Conservation (phyloP, 2,329 filamentous ascomycete genomes). For the Helminthosporium solani region DNA sequence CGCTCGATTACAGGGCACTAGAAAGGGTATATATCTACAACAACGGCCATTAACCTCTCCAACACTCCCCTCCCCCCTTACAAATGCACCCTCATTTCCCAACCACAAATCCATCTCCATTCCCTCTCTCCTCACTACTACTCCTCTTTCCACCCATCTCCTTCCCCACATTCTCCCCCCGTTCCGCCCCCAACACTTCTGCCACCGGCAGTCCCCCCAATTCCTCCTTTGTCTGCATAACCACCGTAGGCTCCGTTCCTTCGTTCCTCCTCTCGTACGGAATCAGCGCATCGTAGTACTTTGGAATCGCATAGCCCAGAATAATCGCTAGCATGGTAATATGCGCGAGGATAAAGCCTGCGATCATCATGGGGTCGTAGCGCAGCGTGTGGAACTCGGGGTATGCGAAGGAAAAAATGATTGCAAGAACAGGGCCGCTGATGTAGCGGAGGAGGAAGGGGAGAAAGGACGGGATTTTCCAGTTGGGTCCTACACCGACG, state of each 20-base stretch:
- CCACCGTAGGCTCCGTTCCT: conserved; percentile 41
- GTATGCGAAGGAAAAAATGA: conserved; percentile 39
- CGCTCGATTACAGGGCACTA: too few relatives aligned
- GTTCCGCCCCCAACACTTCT: conserved; percentile 1
- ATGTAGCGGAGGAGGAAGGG: conserved; percentile 46
- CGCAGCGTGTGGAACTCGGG: conserved; percentile 34
- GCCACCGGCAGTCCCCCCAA: conserved; percentile 18
- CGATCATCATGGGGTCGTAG: conserved; percentile 40
- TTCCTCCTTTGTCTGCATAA: conserved; percentile 30
- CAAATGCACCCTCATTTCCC: too few relatives aligned
- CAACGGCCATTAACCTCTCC: too few relatives aligned
- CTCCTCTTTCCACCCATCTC: background rate
- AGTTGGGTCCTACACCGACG: conserved; percentile 57
- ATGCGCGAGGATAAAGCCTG: conserved; percentile 33
- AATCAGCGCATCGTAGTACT: conserved; percentile 57
- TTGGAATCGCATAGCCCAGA: conserved; percentile 53
- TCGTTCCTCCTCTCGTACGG: conserved; percentile 50
- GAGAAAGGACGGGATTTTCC: conserved; percentile 57
- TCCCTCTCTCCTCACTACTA: background rate
- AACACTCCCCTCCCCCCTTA: too few relatives aligned
- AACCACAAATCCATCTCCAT: background rate
- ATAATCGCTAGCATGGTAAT: conserved; percentile 48
- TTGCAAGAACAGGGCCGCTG: conserved; percentile 34
- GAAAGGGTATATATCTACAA: too few relatives aligned
- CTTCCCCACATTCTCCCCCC: background rate